phyloP scores from a whole-genome alignment of 176 grass and related monocot genomes.

The Oryza meyeriana region DNA sequence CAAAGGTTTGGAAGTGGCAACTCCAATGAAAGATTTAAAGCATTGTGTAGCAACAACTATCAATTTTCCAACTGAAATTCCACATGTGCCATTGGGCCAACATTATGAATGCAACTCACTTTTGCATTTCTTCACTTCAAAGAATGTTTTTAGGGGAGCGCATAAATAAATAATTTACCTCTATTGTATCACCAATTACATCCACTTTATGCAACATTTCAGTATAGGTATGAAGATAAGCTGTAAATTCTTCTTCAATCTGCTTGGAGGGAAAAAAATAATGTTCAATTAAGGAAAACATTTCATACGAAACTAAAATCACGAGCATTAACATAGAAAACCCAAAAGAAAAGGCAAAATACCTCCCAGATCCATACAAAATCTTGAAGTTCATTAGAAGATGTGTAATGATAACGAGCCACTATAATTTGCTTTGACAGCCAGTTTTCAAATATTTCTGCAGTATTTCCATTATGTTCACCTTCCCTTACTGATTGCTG shows the following conservation, averaged over 20 bases:
- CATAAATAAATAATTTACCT: constrained; percentile 15
- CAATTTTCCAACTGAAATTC: not conserved
- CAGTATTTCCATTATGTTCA: not conserved
- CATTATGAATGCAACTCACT: not conserved
- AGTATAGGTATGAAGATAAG: constrained; percentile 9
- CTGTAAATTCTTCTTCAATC: constrained; percentile 14
- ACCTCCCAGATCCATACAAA: constrained; percentile 14
- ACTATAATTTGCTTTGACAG: not conserved
- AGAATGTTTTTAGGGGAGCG: not conserved
- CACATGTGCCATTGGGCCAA: no score
- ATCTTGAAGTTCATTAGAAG: constrained; percentile 1
- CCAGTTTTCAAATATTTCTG: constrained; percentile 6
- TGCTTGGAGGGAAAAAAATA: not conserved
- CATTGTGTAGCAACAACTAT: not conserved
- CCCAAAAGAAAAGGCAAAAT: not conserved
- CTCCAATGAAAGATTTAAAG: no score
- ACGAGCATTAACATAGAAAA: not conserved
- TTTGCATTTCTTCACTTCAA: not conserved
- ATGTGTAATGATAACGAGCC: not conserved
- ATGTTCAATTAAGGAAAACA: not conserved
- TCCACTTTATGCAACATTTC: not conserved
- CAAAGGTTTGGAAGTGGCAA: no score
- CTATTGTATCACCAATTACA: not conserved
- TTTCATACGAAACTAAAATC: not conserved
- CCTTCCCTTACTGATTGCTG: not conserved